Conservation (phyloP, 495 filamentous ascomycete genomes). For the Podospora sp. region DNA sequence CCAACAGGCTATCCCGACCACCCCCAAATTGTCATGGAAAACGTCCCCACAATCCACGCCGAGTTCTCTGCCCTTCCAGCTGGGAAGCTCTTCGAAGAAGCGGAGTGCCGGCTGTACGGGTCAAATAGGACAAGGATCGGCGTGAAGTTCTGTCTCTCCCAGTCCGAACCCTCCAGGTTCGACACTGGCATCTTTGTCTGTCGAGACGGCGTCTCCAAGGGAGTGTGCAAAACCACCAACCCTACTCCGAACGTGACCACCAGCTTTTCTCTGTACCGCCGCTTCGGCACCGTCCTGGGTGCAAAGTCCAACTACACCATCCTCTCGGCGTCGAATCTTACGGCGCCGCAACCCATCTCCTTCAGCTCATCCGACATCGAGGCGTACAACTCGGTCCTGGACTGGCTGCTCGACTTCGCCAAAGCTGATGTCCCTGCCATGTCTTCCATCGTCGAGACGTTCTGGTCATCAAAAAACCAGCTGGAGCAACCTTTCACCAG, state of each 20-base stretch:
- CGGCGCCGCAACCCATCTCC: background rate
- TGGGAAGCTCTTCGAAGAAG: background rate
- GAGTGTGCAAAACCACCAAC: background rate
- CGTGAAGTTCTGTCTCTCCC: constrained; percentile 9
- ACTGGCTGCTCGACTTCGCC: constrained; percentile 22
- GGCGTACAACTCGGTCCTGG: constrained; percentile 13
- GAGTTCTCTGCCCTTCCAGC: background rate
- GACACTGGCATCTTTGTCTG: constrained; percentile 19
- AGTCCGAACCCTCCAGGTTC: background rate
- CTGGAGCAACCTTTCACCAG: constrained; percentile 5
- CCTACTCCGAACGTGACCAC: constrained; percentile 21
- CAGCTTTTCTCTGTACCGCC: constrained; percentile 6
- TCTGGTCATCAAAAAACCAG: constrained; percentile 17
- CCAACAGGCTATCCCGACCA: constrained; percentile 13
- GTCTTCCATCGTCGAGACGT: constrained; percentile 22
- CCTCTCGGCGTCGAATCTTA: constrained; percentile 7
- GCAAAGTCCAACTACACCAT: constrained; percentile 19
- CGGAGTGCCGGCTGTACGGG: background rate
- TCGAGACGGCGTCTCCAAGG: constrained; percentile 8
- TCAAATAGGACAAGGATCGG: background rate
- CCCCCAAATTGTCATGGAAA: constrained; percentile 5
- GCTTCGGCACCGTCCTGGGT: constrained; percentile 11
- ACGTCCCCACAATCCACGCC: background rate
- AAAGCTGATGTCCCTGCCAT: constrained; percentile 19
- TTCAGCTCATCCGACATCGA: background rate